These are phyloP conservation scores for Geum urbanum DNA, from an alignment of 306 rosid genomes.

Conservation along the genomic window DNA sequence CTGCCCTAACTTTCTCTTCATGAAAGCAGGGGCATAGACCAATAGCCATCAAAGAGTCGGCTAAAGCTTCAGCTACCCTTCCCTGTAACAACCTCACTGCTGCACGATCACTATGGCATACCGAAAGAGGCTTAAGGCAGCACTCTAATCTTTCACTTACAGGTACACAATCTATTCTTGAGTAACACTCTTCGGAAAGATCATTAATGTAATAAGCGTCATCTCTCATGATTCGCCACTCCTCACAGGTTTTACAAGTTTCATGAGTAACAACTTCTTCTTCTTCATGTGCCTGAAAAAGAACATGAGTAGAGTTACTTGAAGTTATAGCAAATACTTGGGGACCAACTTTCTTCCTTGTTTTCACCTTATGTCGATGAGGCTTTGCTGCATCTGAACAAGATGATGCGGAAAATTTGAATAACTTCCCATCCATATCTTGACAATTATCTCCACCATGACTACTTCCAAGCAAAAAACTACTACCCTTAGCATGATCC, in stretches of 20 bases:
- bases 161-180: constrained; percentile 67
- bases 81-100: constrained; percentile 69
- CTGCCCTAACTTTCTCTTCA: constrained; percentile 70
- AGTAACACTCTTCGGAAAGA: constrained; percentile 70
- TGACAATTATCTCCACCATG: constrained; percentile 6
- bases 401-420: constrained; percentile 42
- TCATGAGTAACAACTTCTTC: constrained; percentile 25
- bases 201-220: constrained; percentile 62
- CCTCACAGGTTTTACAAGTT: constrained; percentile 43
- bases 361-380: constrained; percentile 48
- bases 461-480: constrained; percentile 16
- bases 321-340: constrained; percentile 40
- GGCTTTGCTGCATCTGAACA: constrained; percentile 32
- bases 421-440: constrained; percentile 38
- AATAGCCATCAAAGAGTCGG: constrained; percentile 65
- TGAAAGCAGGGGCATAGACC: constrained; percentile 59
- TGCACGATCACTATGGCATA: constrained; percentile 83
- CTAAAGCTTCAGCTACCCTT: constrained; percentile 76
- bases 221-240: constrained; percentile 81
- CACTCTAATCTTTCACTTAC: constrained; percentile 55
- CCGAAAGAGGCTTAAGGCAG: constrained; percentile 53
- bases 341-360: constrained; percentile 40
- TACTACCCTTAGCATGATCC: constrained; percentile 16
- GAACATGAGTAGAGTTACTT: constrained; percentile 22
- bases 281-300: too few species aligned